Conservation (phyloP, 129 eudicot species). For the sunflower (Helianthus annuus) region HanXRQr2.0-SUNRISE NC_035445.2:20654565-20655064, state of each 20-base stretch:
- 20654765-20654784: slow-evolving; percentile 72
- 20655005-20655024: too few species aligned
- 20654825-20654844: slow-evolving; percentile 49
- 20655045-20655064: too few species aligned
- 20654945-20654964: slow-evolving; percentile 62
- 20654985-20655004: slow-evolving; percentile 67
- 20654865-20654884: slow-evolving; percentile 87
- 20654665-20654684: too few species aligned
- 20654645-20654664: too few species aligned
- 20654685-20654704: too few species aligned
- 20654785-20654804: slow-evolving; percentile 40
- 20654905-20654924: slow-evolving; percentile 38
- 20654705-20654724: too few species aligned
- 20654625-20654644: too few species aligned
- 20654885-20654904: slow-evolving; percentile 43
- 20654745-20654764: slow-evolving; percentile 16
- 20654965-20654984: slow-evolving; percentile 71
- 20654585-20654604: too few species aligned
- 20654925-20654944: slow-evolving; percentile 55
- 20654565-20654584: too few species aligned
- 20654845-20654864: slow-evolving; percentile 56
- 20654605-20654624: too few species aligned
- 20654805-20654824: slow-evolving; percentile 87
- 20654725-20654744: too few species aligned
- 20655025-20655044: too few species aligned